Evolutionary conservation across 345 rosid species (phyloP), one percentile per base, ranked within the genome.

Genomic region (Gossypium arboreum): DNA sequence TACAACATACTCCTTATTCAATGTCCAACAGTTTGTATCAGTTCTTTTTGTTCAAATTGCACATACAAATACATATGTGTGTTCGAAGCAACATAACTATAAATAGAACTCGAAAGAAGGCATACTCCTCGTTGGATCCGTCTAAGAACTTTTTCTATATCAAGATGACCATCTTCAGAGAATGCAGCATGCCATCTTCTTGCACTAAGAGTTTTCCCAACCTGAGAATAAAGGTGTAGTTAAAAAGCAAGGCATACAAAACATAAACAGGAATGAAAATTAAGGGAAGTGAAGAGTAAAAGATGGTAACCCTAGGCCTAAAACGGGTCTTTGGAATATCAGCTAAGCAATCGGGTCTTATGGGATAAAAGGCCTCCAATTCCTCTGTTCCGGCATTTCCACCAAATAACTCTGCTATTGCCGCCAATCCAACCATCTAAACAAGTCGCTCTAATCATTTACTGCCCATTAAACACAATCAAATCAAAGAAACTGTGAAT

Each of bases 151-250:
- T 81, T 90, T 3, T 89, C 97, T 72, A 95, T 89, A 73, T 95
- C 94, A 84, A 95, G 79, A 75, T 81, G 93, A 29, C 98, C 99
- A 76, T 94, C 91, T 81, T 84, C 83, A 2, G 98, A 87, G 78
- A 94, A 93, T 1, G 96, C 92, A 48, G 97, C 88, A 75, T 92
- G 88, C 97, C 98, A 94, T 77, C 92, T 92, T 82, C 98, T 90
- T 50, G 88, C 86, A 78, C 98, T 90, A 34, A 94, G 92, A 57
- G 98, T 94, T 79, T 90, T 93, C 47, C 99, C 99, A 64, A 91
- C 86, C 98, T 94, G 83, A 52, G 52, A 60, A 79, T 67, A 65
- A 7, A 15, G 51, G 45, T 15, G 5, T 15, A 51, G 9, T 51
- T 15, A 51, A 51, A 58, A n/a, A n/a, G 58, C 24, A 55, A 17